Conservation (phyloP, 805 yeast genomes). For the Wickerhamomyces sydowiorum region DNA sequence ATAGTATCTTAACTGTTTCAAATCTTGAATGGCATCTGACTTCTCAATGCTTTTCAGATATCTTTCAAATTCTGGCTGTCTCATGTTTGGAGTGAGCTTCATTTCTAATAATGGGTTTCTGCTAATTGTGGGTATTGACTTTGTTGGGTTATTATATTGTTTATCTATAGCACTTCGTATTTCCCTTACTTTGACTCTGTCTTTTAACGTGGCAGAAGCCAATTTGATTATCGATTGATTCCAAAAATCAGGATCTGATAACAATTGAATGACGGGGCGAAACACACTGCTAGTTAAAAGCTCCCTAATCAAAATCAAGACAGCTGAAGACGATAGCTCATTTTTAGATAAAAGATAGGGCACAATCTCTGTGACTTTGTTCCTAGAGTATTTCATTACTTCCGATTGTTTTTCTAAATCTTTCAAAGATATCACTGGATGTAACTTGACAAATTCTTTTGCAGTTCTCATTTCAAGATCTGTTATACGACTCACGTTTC, state of each 20-base stretch:
- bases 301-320: constrained; percentile 50
- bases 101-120: constrained; percentile 23
- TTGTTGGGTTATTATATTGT: constrained; percentile 36
- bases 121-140: not conserved
- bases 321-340: constrained; percentile 40
- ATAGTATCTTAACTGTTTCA: constrained; percentile 44
- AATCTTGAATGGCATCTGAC: constrained; percentile 32
- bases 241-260: constrained; percentile 72
- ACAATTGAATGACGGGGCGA: constrained; percentile 41
- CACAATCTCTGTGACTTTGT: constrained; percentile 34
- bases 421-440: constrained; percentile 45
- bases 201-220: constrained; percentile 62
- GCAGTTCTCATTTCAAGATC: constrained; percentile 38
- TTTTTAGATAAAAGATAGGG: constrained; percentile 44
- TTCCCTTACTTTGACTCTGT: constrained; percentile 66
- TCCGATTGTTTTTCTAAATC: constrained; percentile 30
- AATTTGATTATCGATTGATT: constrained; percentile 56
- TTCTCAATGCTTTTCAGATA: constrained; percentile 30
- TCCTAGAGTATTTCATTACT: constrained; percentile 46
- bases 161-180: constrained; percentile 64
- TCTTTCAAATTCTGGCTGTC: constrained; percentile 33
- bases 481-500: constrained; percentile 25
- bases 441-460: constrained; percentile 41
- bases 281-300: constrained; percentile 55
- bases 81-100: constrained; percentile 34